phyloP scores from a whole-genome alignment of 768 basidiomycete species.

The Amanita rimosa region DNA sequence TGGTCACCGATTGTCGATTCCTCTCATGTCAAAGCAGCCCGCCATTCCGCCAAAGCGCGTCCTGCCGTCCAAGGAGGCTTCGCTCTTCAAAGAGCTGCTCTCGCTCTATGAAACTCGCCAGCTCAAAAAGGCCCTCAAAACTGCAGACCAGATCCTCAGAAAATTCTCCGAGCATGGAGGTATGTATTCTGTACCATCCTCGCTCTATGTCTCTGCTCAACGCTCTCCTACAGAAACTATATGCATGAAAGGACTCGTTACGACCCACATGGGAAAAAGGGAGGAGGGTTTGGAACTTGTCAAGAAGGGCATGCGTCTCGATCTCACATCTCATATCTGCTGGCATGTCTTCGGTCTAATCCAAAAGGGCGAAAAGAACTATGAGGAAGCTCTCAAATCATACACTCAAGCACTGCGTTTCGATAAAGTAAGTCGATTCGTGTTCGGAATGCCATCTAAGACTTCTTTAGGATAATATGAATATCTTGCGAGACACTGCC shows the following conservation, averaged over 20 bases:
- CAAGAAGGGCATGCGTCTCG: slow-evolving; percentile 72
- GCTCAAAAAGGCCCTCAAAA: slow-evolving; percentile 82
- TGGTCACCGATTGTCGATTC: slow-evolving; percentile 2
- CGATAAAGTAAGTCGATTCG: slow-evolving; percentile 58
- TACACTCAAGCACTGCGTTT: slow-evolving; percentile 83
- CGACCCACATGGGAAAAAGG: slow-evolving; percentile 68
- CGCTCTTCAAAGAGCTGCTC: slow-evolving; percentile 79
- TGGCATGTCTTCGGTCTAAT: slow-evolving; percentile 98
- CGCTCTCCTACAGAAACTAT: slow-evolving; percentile 61
- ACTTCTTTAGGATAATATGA: slow-evolving; percentile 71
- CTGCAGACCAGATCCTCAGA: slow-evolving; percentile 88
- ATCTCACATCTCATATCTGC: slow-evolving; percentile 84
- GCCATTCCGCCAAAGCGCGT: slow-evolving; percentile 34
- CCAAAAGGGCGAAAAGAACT: slow-evolving; percentile 90
- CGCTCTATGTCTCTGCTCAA: neutral
- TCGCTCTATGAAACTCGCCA: slow-evolving; percentile 83
- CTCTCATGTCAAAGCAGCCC: slow-evolving; percentile 26
- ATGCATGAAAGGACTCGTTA: slow-evolving; percentile 91
- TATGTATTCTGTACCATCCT: slow-evolving; percentile 19
- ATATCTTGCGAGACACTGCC: slow-evolving; percentile 85
- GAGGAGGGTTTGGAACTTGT: slow-evolving; percentile 78
- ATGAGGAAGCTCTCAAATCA: slow-evolving; percentile 87
- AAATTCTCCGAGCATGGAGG: slow-evolving; percentile 96
- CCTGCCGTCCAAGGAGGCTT: slow-evolving; percentile 74
- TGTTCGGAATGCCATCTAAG: neutral